Evolutionary conservation across 1,284 basidiomycete genomes (phyloP).

Genomic region (Polyporus tsugae): DNA sequence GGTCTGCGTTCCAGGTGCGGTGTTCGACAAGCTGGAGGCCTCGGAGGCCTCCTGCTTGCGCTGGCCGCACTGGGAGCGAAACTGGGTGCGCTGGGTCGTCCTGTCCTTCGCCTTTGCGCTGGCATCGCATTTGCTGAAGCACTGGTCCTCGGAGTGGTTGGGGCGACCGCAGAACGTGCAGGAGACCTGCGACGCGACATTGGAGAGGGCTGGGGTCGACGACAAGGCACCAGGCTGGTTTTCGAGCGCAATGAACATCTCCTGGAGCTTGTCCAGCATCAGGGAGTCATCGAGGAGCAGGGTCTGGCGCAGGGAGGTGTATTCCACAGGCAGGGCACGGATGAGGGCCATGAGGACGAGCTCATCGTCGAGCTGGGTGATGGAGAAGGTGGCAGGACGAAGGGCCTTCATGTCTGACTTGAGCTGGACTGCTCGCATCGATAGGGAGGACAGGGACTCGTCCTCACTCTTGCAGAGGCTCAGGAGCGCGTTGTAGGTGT

Average conservation of each 20-base stretch:
- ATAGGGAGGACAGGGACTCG: too few relatives aligned
- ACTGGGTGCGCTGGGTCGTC: background rate
- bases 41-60: background rate
- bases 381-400: conserved; percentile 19
- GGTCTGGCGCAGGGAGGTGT: too few relatives aligned
- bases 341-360: conserved; percentile 36
- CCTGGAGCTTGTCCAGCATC: conserved; percentile 14
- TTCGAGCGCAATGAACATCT: conserved; percentile 19
- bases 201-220: conserved; percentile 16
- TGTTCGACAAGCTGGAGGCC: too few relatives aligned
- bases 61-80: background rate
- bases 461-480: too few relatives aligned
- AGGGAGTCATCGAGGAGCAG: conserved; percentile 1
- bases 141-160: conserved; percentile 39
- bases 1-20: background rate
- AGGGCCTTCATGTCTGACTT: conserved; percentile 15
- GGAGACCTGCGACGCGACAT: conserved; percentile 14
- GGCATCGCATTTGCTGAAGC: conserved; percentile 12
- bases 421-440: background rate
- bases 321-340: too few relatives aligned
- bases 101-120: conserved; percentile 9
- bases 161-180: conserved; percentile 44
- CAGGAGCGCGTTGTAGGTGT: too few relatives aligned
- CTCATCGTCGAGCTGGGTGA: conserved; percentile 33
- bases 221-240: conserved; percentile 19